Evolutionary conservation across 331 rosid species (phyloP), one percentile per base, ranked within the genome.

Genomic region (Spiraea crenata): DNA sequence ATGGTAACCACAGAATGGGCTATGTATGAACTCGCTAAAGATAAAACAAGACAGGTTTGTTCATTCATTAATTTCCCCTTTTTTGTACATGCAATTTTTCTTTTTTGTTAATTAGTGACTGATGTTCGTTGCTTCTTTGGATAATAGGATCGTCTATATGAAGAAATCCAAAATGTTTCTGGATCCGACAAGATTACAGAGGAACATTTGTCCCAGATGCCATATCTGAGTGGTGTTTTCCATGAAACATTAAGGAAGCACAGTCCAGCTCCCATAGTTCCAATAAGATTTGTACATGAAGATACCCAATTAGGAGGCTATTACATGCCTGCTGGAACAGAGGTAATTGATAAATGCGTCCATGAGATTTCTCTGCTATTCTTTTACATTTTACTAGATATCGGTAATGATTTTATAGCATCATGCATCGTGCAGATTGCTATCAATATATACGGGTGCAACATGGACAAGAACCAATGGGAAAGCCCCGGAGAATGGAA

Each of bases 1-100:
- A 58, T 89, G 60, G 92, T 89, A 31, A 83, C 91, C 11, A 46
- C 96, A 38, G 98, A 93, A 79, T 93, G 98, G 97, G 96, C 98
- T 35, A 72, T 93, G 75, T 93, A 83, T 82, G 97, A 93, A 81
- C 88, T 93, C 49, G 77, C 97, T 3, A 91, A 89, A 77, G 74
- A 84, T 83, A 84, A 80, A 59, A 72, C n/a, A 2, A 89, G 74
- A 19, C 99, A 93, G 98, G 98, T 89, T 48, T 48, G 67, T 65
- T 56, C 25, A 4, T 20, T 73, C 61, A 57, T 50, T 37, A 13
- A 51, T 25, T 9, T 35, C 57, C 16, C 50, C 31, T 2, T 25
- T 11, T 9, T 25, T 65, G 31, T 34, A 13, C 57, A 15, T 12
- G 55, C 42, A 17, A 55, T 50, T 19, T 48, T 7, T 41, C 9